A percentile compares a stretch with the other conserved stretches of the same genome.
Conservation (phyloP, 805 yeast genomes). For the Metschnikowia chrysomelidarum region DNA sequence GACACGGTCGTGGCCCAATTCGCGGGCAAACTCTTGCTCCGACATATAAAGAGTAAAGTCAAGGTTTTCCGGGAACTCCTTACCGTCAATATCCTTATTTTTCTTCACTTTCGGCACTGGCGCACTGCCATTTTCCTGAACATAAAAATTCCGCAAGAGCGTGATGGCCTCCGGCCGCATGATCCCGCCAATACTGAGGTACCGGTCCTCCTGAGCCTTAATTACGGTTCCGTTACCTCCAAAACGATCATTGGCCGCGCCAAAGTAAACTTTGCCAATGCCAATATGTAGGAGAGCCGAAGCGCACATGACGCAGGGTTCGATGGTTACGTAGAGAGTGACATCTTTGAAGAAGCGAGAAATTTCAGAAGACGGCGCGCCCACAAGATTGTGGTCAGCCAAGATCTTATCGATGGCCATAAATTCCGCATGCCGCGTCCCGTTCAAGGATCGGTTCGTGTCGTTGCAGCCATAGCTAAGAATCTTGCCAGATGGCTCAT, state of each 20-base stretch:
- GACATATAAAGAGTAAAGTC: slow-evolving; percentile 54
- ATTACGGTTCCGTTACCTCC: slow-evolving; percentile 95
- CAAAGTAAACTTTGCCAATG: slow-evolving; percentile 73
- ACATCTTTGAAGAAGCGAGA: slow-evolving; percentile 49
- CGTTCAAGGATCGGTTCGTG: slow-evolving; percentile 81
- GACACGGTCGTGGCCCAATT: slow-evolving; percentile 46
- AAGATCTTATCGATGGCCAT: slow-evolving; percentile 57
- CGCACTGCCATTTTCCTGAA: slow-evolving; percentile 80
- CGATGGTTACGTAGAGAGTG: slow-evolving; percentile 88
- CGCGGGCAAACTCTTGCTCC: slow-evolving; percentile 45
- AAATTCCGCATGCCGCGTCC: slow-evolving; percentile 92
- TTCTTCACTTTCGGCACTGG: slow-evolving; percentile 78
- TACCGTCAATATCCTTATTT: slow-evolving; percentile 55
- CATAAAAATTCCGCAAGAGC: slow-evolving; percentile 77
- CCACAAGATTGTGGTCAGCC: slow-evolving; percentile 12
- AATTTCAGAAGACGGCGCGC: slow-evolving; percentile 16
- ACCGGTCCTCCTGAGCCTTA: slow-evolving; percentile 41
- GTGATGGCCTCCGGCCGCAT: slow-evolving; percentile 79
- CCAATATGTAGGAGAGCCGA: slow-evolving; percentile 81
- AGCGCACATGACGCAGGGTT: slow-evolving; percentile 98
- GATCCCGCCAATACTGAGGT: slow-evolving; percentile 72
- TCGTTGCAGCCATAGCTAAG: slow-evolving; percentile 80
- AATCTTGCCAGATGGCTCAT: slow-evolving; percentile 39
- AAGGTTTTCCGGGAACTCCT: slow-evolving; percentile 57
- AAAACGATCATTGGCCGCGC: slow-evolving; percentile 92